Evolutionary conservation across 1,284 basidiomycete species (phyloP), one percentile per base, ranked within the genome.

Genomic region (Melanopsichium pennsylvanicum): DNA sequence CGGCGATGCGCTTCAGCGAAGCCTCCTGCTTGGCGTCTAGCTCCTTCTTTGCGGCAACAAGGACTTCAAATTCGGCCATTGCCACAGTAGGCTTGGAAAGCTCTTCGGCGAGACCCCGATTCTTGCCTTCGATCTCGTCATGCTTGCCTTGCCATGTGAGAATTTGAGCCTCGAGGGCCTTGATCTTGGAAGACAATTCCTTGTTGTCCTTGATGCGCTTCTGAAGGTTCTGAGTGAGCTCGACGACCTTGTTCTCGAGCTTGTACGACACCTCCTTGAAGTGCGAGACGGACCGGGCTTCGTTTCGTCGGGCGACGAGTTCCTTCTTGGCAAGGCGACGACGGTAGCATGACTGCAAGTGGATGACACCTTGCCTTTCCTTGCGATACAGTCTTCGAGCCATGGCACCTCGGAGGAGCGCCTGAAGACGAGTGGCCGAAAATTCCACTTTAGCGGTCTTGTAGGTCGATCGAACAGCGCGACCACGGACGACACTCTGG

Each of bases 201-300:
- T 93, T 95, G 85, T 92, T 95, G 84, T 98, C 95, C 66, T 88
- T 87, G 9, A 89, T 94, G 34, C 95, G 88, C 79, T 87, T 90
- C 82, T 98, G 96, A 15, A 98, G 86, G n/a, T 85, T 88, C 81
- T 98, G 96, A 0, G 96, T 98, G 72, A 99, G 89, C 81, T 98
- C 95, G 58, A 99, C 92, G 41, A 98, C 96, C 84, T 98, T 99
- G 86, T 98, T 98, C 84, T 99, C 96, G 60, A 99, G 86, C 74
- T 88, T 89, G 82, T 97, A 98, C 0, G 96, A 97, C 70, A 97
- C 97, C 84, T 98, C 96, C 84, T 98, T 97, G 87, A 96, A 96
- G 82, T 96, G 97, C 71, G 90, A 90, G 26, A 95, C 95, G 0
- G 95, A 97, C 49, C 93, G 92, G 21, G 96, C 96, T 82, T 98